phyloP scores from a whole-genome alignment of 768 basidiomycete genomes.

The Rhizopogon roseolus region DNA sequence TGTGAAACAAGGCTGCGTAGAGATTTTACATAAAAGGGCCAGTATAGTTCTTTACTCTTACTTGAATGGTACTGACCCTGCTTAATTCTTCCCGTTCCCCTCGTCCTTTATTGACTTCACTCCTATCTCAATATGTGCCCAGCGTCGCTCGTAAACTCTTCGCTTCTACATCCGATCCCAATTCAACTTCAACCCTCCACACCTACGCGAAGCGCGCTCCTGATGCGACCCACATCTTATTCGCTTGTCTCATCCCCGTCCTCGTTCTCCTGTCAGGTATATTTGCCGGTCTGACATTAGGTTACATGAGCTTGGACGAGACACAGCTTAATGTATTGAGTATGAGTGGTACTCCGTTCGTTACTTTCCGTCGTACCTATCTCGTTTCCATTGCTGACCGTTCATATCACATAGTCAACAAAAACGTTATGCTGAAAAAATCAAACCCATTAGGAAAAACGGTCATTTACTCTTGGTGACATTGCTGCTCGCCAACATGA shows the following conservation, averaged over 20 bases:
- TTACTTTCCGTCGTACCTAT: conserved; percentile 8
- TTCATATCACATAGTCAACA: conserved; percentile 55
- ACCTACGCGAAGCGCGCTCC: conserved; percentile 27
- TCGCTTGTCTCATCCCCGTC: conserved; percentile 68
- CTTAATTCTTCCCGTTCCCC: conserved; percentile 31
- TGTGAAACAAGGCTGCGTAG: neutral
- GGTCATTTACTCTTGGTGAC: conserved; percentile 82
- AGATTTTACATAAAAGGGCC: neutral
- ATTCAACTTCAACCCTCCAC: conserved; percentile 18
- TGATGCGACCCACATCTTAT: conserved; percentile 23
- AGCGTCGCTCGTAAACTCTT: conserved; percentile 26
- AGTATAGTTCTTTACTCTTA: neutral
- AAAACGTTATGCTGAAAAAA: conserved; percentile 75
- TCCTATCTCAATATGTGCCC: conserved; percentile 42
- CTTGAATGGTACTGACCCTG: conserved; percentile 37
- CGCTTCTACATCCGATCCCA: neutral
- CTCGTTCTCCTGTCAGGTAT: conserved; percentile 80
- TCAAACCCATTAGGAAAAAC: conserved; percentile 81
- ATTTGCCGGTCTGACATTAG: conserved; percentile 89
- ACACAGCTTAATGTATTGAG: conserved; percentile 87
- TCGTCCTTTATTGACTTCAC: conserved; percentile 38
- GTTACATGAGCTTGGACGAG: conserved; percentile 91
- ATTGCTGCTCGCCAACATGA: conserved; percentile 85
- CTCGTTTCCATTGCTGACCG: neutral
- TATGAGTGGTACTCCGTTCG: conserved; percentile 80